A percentile compares a stretch with the other conserved stretches of the same genome.
phyloP scores from a whole-genome alignment of 192 early-diverging fungal species.

The Phlyctochytrium arcticum region DNA sequence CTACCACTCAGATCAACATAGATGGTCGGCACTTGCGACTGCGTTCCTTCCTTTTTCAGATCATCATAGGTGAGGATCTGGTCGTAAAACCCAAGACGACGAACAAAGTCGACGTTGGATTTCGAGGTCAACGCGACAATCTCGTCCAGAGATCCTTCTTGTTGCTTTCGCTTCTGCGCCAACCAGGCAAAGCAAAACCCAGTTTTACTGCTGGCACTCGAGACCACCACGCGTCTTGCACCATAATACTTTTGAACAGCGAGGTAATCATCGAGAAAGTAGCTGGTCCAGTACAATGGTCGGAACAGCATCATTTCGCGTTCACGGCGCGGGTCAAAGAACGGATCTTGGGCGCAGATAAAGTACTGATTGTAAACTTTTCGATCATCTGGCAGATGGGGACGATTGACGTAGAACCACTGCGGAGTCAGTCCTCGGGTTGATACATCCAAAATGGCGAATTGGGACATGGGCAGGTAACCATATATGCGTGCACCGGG shows the following conservation, averaged over 20 bases:
- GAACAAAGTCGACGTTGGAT: slow-evolving; percentile 26
- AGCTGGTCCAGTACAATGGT: slow-evolving; percentile 41
- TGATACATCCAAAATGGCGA: neutral
- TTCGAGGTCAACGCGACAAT: slow-evolving; percentile 35
- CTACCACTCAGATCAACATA: slow-evolving; percentile 37
- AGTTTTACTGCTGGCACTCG: slow-evolving; percentile 36
- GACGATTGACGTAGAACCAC: slow-evolving; percentile 25
- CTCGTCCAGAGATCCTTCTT: too few species aligned
- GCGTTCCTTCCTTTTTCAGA: too few species aligned
- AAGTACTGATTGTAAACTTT: slow-evolving; percentile 35
- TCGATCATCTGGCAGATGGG: slow-evolving; percentile 37
- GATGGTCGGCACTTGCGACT: neutral
- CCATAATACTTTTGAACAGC: slow-evolving; percentile 22
- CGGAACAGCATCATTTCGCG: slow-evolving; percentile 35
- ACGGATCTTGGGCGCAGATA: slow-evolving; percentile 17
- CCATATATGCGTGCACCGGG: slow-evolving; percentile 38
- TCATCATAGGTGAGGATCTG: slow-evolving; percentile 31
- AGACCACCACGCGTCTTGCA: slow-evolving; percentile 29
- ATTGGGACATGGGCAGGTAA: slow-evolving; percentile 34
- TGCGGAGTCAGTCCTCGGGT: neutral
- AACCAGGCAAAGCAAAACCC: slow-evolving; percentile 39
- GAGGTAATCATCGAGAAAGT: slow-evolving; percentile 33
- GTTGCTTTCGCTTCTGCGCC: neutral
- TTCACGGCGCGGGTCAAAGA: slow-evolving; percentile 25
- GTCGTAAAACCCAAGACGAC: slow-evolving; percentile 33